These are phyloP conservation scores for Buxus sempervirens DNA, from an alignment of 164 flowering plant genomes.

Conservation along the genomic window DNA sequence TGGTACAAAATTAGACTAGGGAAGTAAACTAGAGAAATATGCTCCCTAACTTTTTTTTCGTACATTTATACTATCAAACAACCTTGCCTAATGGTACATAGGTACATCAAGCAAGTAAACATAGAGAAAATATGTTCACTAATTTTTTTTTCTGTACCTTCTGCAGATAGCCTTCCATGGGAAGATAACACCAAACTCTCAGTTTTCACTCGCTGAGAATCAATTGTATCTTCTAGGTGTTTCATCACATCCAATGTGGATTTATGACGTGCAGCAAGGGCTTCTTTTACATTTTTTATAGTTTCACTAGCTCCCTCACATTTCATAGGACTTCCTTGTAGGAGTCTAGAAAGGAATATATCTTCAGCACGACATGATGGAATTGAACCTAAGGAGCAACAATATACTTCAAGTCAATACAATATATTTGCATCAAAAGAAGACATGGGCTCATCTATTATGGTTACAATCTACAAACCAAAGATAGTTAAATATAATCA, in stretches of 20 bases:
- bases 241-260: constrained; percentile 60
- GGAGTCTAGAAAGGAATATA: constrained; percentile 75
- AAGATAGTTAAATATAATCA: neutral
- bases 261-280: constrained; percentile 61
- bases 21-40: constrained; percentile 6
- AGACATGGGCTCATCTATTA: neutral
- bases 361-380: constrained; percentile 76
- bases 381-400: constrained; percentile 44
- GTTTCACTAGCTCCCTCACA: constrained; percentile 27
- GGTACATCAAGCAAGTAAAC: neutral
- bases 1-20: neutral
- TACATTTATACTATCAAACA: neutral
- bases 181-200: constrained; percentile 38
- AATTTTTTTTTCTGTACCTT: constrained; percentile 57
- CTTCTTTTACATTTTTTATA: constrained; percentile 49
- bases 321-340: constrained; percentile 39
- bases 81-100: neutral
- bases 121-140: constrained; percentile 10
- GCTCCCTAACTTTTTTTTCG: constrained; percentile 19
- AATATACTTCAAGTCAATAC: constrained; percentile 15
- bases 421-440: neutral
- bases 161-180: constrained; percentile 52
- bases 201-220: constrained; percentile 46
- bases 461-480: neutral
- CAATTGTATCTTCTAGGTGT: constrained; percentile 50